A percentile compares a stretch with the other conserved stretches of the same genome.
Evolutionary conservation across 2,329 filamentous ascomycete genomes (phyloP).

Genomic region (Dothistroma septosporum): DNA sequence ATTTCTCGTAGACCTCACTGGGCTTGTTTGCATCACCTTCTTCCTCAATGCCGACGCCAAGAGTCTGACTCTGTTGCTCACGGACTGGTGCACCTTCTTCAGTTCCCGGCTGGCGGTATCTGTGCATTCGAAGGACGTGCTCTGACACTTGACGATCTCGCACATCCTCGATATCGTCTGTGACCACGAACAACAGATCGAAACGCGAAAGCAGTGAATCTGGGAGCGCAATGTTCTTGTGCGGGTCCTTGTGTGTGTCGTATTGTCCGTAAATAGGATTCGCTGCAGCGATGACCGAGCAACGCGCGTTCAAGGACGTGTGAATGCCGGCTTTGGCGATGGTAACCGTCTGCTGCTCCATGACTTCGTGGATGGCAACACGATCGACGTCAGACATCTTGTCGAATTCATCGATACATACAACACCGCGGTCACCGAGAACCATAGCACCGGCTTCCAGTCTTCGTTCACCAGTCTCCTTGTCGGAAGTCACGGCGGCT

Average conservation of each 20-base stretch:
- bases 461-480: conserved; percentile 91
- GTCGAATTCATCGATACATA: conserved; percentile 99
- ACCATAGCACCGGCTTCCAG: conserved; percentile 99
- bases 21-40: conserved; percentile 66
- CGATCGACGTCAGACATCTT: conserved; percentile 99
- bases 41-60: conserved; percentile 80
- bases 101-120: conserved; percentile 84
- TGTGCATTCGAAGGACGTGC: conserved; percentile 94
- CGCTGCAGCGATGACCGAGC: conserved; percentile 91
- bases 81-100: conserved; percentile 94
- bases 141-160: conserved; percentile 89
- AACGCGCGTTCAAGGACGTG: conserved; percentile 92
- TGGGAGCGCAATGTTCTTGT: conserved; percentile 95
- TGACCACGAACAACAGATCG: conserved; percentile 94
- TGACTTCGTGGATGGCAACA: conserved; percentile 99
- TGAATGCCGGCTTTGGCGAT: conserved; percentile 99
- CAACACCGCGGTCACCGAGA: conserved; percentile 90
- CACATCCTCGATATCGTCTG: conserved; percentile 94
- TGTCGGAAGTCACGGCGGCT: conserved; percentile 91
- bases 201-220: conserved; percentile 97
- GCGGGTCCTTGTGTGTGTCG: conserved; percentile 95
- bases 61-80: conserved; percentile 75
- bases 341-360: conserved; percentile 99
- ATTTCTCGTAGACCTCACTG: conserved; percentile 93
- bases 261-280: conserved; percentile 99